Conservation (phyloP, 371 early-diverging fungal genomes). For the Rhizomucor pusillus region DNA sequence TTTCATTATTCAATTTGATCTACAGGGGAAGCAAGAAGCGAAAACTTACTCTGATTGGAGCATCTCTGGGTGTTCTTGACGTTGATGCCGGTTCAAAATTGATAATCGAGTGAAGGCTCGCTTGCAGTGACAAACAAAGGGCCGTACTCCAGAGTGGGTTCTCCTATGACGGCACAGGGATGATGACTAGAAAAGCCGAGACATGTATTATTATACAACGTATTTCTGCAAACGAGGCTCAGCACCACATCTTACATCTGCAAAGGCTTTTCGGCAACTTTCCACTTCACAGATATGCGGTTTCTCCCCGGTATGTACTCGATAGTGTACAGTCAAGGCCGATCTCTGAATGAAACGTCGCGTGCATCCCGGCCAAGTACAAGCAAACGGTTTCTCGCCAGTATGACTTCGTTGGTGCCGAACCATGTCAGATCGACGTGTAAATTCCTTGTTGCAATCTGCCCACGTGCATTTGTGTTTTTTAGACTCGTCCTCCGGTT, state of each 20-base stretch:
- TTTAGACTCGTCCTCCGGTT: neutral
- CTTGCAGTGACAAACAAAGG: slow-evolving; percentile 16
- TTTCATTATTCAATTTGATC: neutral
- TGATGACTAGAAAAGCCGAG: slow-evolving; percentile 13
- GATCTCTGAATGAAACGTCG: slow-evolving; percentile 75
- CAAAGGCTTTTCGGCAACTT: slow-evolving; percentile 58
- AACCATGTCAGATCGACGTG: slow-evolving; percentile 19
- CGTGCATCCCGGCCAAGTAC: slow-evolving; percentile 28
- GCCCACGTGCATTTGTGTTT: slow-evolving; percentile 14
- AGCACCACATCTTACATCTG: slow-evolving; percentile 13
- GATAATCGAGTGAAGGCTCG: slow-evolving; percentile 20
- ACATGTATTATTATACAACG: too few relatives aligned
- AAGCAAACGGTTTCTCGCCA: slow-evolving; percentile 15
- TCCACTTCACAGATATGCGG: slow-evolving; percentile 72
- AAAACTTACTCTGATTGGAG: neutral
- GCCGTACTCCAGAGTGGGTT: slow-evolving; percentile 25
- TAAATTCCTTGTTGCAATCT: slow-evolving; percentile 11
- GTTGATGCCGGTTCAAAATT: slow-evolving; percentile 13
- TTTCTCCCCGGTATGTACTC: slow-evolving; percentile 80
- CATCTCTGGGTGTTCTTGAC: too few relatives aligned
- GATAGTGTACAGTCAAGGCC: slow-evolving; percentile 75
- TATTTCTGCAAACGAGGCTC: too few relatives aligned
- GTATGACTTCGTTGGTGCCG: slow-evolving; percentile 19
- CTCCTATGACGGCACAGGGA: slow-evolving; percentile 24
- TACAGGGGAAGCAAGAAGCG: neutral